Evolutionary conservation across 805 yeast species (phyloP).

Genomic region (Grigorovia yakushimaensis): DNA sequence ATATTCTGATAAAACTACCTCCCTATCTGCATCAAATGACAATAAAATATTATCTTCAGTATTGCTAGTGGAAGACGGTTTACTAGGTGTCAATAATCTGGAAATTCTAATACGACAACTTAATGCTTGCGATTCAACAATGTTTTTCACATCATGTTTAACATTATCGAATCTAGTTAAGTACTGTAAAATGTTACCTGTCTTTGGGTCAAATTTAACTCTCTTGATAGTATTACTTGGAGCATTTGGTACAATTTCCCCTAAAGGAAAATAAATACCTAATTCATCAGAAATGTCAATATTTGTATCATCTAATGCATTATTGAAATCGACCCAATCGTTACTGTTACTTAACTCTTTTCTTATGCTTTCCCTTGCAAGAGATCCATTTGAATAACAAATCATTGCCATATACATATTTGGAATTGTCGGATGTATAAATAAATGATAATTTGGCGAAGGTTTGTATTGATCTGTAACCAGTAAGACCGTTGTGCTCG

Average conservation of each 20-base stretch:
- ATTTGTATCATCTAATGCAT: constrained; percentile 25
- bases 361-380: constrained; percentile 72
- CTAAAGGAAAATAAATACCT: constrained; percentile 78
- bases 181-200: constrained; percentile 22
- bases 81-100: constrained; percentile 43
- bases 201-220: constrained; percentile 31
- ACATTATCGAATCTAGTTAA: constrained; percentile 36
- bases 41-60: constrained; percentile 7
- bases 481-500: constrained; percentile 80
- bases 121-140: constrained; percentile 79
- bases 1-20: constrained; percentile 15
- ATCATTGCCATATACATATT: constrained; percentile 87
- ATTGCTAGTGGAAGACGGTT: background rate
- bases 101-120: constrained; percentile 74
- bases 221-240: constrained; percentile 48
- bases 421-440: constrained; percentile 75
- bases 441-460: constrained; percentile 73
- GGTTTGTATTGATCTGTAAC: constrained; percentile 73
- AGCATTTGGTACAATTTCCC: constrained; percentile 86
- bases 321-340: constrained; percentile 52
- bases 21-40: constrained; percentile 29
- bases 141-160: constrained; percentile 61
- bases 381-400: constrained; percentile 84
- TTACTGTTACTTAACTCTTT: constrained; percentile 34
- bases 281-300: constrained; percentile 40